A percentile compares a stretch with the other conserved stretches of the same genome.
These are phyloP conservation scores for Athelia psychrophila DNA, from an alignment of 1,284 basidiomycete species.

Conservation along the genomic window DNA sequence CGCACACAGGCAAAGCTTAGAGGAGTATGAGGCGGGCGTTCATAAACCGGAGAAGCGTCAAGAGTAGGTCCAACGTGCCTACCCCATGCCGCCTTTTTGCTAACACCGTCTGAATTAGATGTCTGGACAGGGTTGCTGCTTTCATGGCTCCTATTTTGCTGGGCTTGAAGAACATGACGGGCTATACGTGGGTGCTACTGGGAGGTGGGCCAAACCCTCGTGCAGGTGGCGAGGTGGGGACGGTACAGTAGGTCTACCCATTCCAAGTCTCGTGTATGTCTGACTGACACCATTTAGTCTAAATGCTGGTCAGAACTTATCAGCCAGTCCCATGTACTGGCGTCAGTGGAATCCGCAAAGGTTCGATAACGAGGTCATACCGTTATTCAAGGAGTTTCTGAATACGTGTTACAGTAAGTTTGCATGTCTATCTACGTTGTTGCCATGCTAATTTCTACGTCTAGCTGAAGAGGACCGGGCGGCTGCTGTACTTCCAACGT, in stretches of 20 bases:
- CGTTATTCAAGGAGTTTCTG: not conserved
- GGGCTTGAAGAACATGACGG: not conserved
- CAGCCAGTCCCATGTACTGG: not conserved
- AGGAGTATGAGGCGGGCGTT: not conserved
- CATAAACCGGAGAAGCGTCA: slow-evolving; percentile 5
- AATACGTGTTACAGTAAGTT: not conserved
- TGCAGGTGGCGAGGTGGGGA: not conserved
- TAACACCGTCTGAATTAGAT: not conserved
- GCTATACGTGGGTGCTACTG: not conserved
- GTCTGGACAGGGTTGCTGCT: not conserved
- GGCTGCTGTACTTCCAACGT: not conserved
- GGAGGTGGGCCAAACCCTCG: not conserved
- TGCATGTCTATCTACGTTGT: no score
- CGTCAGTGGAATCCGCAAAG: not conserved
- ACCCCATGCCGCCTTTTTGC: not conserved
- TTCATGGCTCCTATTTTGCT: not conserved
- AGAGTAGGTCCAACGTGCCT: slow-evolving; percentile 5
- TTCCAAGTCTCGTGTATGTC: not conserved
- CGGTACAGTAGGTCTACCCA: not conserved
- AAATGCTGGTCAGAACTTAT: not conserved
- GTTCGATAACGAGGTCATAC: not conserved
- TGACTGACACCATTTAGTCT: not conserved
- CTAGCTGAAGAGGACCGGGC: not conserved
- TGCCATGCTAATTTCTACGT: no score
- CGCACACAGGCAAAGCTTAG: slow-evolving; percentile 1